Evolutionary conservation across 352 stramenopile genomes (phyloP).

Genomic region (Phytophthora crassamura): DNA sequence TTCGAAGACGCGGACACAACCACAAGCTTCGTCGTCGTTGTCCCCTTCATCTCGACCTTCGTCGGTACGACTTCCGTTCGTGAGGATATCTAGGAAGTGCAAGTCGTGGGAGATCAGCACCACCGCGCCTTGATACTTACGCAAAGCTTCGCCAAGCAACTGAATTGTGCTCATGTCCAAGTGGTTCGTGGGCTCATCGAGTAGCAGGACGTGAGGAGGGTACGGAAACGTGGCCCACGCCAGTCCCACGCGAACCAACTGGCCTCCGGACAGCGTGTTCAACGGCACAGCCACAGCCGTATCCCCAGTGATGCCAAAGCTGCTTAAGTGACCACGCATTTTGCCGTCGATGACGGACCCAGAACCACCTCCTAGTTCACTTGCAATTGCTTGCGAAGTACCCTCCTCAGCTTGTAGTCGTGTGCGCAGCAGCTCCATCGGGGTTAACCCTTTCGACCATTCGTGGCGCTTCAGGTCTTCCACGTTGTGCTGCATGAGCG

Average conservation of each 20-base stretch:
- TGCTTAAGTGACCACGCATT: conserved; percentile 53
- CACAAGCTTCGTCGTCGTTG: conserved; percentile 10
- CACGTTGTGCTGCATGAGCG: conserved; percentile 73
- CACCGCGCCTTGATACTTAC: conserved; percentile 60
- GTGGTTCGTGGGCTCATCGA: conserved; percentile 94
- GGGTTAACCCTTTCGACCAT: conserved; percentile 51
- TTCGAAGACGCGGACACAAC: conserved; percentile 49
- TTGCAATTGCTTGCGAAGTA: conserved; percentile 2
- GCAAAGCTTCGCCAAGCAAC: conserved; percentile 63
- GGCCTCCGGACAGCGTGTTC: conserved; percentile 52
- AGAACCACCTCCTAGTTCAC: not conserved
- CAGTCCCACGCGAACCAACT: conserved; percentile 59
- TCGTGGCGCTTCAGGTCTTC: conserved; percentile 63
- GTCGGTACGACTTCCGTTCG: conserved; percentile 9
- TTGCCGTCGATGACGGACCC: conserved; percentile 38
- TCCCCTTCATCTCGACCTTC: conserved; percentile 19
- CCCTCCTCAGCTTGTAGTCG: conserved; percentile 44
- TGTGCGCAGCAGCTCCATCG: conserved; percentile 51
- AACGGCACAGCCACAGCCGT: conserved; percentile 45
- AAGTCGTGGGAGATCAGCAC: conserved; percentile 76
- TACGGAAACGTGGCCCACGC: conserved; percentile 77
- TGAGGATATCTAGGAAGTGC: conserved; percentile 64
- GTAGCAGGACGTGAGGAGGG: conserved; percentile 90
- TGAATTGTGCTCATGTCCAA: conserved; percentile 93
- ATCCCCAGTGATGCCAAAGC: conserved; percentile 51